Percentiles rank a stretch among this genome's conserved stretches.
phyloP scores from a whole-genome alignment of 2,329 filamentous ascomycete species.

The Knufia petricola region DNA sequence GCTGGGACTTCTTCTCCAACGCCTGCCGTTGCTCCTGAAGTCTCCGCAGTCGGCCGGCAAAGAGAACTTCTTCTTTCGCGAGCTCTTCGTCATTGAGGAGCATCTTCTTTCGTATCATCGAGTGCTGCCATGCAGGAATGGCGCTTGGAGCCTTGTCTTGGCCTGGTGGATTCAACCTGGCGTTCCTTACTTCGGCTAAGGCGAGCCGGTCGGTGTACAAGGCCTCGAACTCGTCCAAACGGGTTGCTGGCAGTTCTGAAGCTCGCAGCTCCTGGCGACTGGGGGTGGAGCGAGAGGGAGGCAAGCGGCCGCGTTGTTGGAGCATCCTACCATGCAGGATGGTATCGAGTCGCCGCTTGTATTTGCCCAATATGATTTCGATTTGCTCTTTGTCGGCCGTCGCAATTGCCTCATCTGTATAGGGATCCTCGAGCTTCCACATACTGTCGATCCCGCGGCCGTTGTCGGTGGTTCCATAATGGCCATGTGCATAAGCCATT shows the following conservation, averaged over 20 bases:
- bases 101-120: not conserved
- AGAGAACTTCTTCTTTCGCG: conserved; percentile 3
- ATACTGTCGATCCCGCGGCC: not conserved
- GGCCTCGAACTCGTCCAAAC: not conserved
- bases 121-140: not conserved
- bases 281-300: not conserved
- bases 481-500: conserved; percentile 5
- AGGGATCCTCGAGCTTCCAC: conserved; percentile 8
- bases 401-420: not conserved
- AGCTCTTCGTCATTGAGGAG: not conserved
- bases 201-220: not conserved
- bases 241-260: not conserved
- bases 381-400: not conserved
- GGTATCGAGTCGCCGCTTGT: too few species aligned
- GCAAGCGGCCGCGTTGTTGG: not conserved
- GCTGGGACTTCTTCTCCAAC: not conserved
- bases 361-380: not conserved
- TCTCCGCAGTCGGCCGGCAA: not conserved
- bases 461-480: not conserved
- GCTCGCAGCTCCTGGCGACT: not conserved
- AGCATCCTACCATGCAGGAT: too few species aligned
- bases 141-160: too few species aligned
- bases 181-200: too few species aligned
- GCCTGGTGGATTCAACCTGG: too few species aligned
- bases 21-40: not conserved